Evolutionary conservation across 495 filamentous ascomycete genomes (phyloP), one percentile per base, ranked within the genome.

Genomic region (Darksidea phi): DNA sequence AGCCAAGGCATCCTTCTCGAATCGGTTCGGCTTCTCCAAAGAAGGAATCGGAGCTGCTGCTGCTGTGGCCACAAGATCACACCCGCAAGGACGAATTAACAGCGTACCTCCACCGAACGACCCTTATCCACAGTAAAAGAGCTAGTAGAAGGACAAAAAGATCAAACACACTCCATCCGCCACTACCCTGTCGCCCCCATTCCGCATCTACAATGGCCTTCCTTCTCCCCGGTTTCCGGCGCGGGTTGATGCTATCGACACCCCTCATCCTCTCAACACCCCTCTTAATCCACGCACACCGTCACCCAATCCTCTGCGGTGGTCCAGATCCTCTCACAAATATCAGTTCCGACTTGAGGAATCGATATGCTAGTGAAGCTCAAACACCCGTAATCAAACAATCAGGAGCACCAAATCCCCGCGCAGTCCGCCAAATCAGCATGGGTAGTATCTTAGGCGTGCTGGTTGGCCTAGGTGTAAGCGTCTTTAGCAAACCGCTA

Each of bases 401-500:
- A 20, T 47, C 52, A 10, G 58, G 60, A 11, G n/a, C 23, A 4
- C 62, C 80, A 46, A 79, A 80, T 58, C 71, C 82, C 0, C 74
- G 77, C 25, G 78, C 80, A 12, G 75, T 89, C 70, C 82, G 79
- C 59, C 86, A 91, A 77, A 75, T 91, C 53, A 88, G 85, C 56
- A 67, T 83, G 57, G 89, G 89, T 0, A 87, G 86, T 66, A 75
- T 91, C 13, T 64, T 86, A 32, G 88, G 83, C 82, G 71, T 95
- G 50, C 70, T 87, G 37, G 81, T 80, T 0, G 90, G 90, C 2
- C 69, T 93, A 18, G 78, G 87, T 6, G 78, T 95, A 54, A 80
- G 83, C 65, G 80, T 87, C 41, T 93, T 95, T 72, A 91, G 88
- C 45, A 82, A 81, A 68, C 85, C 84, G 4, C 71, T 95, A 66